Evolutionary conservation across 2,329 filamentous ascomycete species (phyloP).

Genomic region (Claviceps digitariae): DNA sequence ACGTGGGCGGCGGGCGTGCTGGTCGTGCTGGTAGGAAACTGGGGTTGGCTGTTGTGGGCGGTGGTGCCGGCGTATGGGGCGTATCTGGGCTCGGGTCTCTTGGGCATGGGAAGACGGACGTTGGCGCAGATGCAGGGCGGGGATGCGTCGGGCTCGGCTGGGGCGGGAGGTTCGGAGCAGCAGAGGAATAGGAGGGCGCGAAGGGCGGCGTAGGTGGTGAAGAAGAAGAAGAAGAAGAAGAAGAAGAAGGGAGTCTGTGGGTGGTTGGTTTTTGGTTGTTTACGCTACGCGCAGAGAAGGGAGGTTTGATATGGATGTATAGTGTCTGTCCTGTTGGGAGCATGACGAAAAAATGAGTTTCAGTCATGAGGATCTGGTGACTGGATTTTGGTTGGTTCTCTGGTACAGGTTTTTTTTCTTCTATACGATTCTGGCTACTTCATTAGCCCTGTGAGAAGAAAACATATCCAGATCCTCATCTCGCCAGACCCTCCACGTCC

Average conservation of each 20-base stretch:
- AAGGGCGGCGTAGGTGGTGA: constrained; percentile 30
- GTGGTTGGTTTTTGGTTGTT: not conserved
- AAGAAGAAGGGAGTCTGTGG: too few species aligned
- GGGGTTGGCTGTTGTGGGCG: constrained; percentile 47
- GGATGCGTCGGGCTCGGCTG: not conserved
- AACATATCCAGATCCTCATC: not conserved
- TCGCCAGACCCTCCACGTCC: not conserved
- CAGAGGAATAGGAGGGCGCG: constrained; percentile 41
- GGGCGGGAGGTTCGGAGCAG: constrained; percentile 18
- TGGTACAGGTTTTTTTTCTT: not conserved
- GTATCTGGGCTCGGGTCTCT: constrained; percentile 39
- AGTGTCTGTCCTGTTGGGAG: not conserved
- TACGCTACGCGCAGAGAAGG: not conserved
- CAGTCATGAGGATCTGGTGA: not conserved
- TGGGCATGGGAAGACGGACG: constrained; percentile 38
- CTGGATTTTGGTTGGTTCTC: not conserved
- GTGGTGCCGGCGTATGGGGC: constrained; percentile 41
- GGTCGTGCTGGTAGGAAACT: constrained; percentile 70
- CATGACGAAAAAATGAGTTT: not conserved
- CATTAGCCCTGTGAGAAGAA: too few species aligned
- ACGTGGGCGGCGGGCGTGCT: constrained; percentile 67
- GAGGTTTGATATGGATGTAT: not conserved
- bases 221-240: not conserved
- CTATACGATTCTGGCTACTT: not conserved
- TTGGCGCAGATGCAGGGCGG: constrained; percentile 34